phyloP scores from a whole-genome alignment of 2,329 filamentous ascomycete species.

The Fonsecaea multimorphosa region DNA sequence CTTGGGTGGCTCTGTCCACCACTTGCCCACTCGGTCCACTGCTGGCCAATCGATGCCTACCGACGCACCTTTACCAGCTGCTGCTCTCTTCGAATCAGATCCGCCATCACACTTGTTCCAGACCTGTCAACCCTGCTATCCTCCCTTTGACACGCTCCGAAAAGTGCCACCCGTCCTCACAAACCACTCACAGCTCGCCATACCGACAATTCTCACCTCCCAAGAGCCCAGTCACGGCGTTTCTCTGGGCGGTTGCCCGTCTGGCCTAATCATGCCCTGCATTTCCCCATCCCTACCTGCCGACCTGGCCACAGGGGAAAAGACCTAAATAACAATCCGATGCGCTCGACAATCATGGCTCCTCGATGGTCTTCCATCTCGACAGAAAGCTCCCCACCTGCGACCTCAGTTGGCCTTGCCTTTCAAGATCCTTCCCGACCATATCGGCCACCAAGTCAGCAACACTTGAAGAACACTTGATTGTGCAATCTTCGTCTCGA shows the following conservation, averaged over 20 bases:
- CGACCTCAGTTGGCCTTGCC: conserved; percentile 27
- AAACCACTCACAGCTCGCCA: conserved; percentile 15
- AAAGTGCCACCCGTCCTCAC: conserved; percentile 10
- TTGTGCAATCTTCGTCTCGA: conserved; percentile 26
- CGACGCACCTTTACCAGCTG: not conserved
- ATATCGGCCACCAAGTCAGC: conserved; percentile 11
- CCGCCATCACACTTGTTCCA: conserved; percentile 1
- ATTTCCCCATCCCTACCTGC: conserved; percentile 12
- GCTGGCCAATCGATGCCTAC: not conserved
- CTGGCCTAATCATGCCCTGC: conserved; percentile 19
- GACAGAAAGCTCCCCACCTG: conserved; percentile 18
- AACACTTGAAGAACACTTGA: conserved; percentile 30
- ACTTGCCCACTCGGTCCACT: not conserved
- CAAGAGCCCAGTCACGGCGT: conserved; percentile 31
- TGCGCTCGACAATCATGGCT: conserved; percentile 15
- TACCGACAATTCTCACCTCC: not conserved
- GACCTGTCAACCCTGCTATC: conserved; percentile 2
- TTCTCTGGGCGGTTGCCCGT: conserved; percentile 29
- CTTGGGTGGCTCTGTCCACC: not conserved
- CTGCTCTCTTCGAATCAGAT: not conserved
- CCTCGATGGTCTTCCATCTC: conserved; percentile 21
- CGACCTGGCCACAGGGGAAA: not conserved
- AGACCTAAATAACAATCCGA: conserved; percentile 19
- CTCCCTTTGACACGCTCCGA: conserved; percentile 2
- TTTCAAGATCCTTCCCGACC: conserved; percentile 8